phyloP scores from a whole-genome alignment of 257 asterid species.

The Dorcoceras hygrometricum region DNA sequence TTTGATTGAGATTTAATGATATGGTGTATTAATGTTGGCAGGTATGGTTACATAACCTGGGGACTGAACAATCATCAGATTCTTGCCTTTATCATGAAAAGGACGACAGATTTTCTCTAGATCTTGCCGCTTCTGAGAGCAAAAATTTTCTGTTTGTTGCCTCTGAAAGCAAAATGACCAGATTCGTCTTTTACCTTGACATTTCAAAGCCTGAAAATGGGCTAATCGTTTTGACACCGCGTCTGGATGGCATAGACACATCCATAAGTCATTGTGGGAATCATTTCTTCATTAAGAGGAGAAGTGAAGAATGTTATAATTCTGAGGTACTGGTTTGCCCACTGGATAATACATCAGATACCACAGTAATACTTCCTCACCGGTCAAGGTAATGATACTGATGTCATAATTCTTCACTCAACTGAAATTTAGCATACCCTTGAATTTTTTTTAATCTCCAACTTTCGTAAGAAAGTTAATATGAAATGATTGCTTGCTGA shows the following conservation, averaged over 20 bases:
- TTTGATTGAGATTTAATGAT: slow-evolving; percentile 3
- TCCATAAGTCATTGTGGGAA: slow-evolving; percentile 91
- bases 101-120: slow-evolving; percentile 79
- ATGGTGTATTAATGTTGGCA: slow-evolving; percentile 31
- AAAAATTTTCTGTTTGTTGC: slow-evolving; percentile 71
- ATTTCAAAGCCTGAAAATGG: slow-evolving; percentile 64
- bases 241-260: slow-evolving; percentile 71
- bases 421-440: neutral
- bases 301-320: slow-evolving; percentile 79
- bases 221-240: slow-evolving; percentile 62
- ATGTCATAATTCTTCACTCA: neutral
- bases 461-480: no score
- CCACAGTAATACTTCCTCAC: slow-evolving; percentile 72
- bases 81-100: slow-evolving; percentile 86
- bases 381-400: slow-evolving; percentile 61
- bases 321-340: slow-evolving; percentile 88
- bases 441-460: slow-evolving; percentile 1
- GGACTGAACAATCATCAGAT: slow-evolving; percentile 66
- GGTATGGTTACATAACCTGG: slow-evolving; percentile 89
- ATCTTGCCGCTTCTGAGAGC: slow-evolving; percentile 80
- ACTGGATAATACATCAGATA: slow-evolving; percentile 58
- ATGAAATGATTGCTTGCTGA: neutral
- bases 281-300: slow-evolving; percentile 76
- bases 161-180: slow-evolving; percentile 83
- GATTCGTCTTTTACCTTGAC: slow-evolving; percentile 79